These are phyloP conservation scores for Russula vinacea DNA, from an alignment of 768 basidiomycete species.

Conservation along the genomic window DNA sequence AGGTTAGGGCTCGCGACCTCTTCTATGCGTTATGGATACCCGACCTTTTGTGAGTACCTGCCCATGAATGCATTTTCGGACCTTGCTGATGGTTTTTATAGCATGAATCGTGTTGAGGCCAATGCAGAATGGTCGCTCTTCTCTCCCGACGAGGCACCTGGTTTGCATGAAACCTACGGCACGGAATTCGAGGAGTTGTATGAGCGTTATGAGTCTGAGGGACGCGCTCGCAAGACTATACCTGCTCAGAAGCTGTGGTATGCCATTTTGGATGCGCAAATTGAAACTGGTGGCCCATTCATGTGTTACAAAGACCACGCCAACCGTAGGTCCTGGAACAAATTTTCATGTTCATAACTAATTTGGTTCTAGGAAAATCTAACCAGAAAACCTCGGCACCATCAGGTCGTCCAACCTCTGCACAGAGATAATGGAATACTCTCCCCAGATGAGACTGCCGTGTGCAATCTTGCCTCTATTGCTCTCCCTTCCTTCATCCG, in stretches of 20 bases:
- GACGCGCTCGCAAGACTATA: conserved; percentile 76
- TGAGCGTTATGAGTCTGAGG: conserved; percentile 83
- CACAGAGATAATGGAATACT: conserved; percentile 99
- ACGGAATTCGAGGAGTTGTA: conserved; percentile 87
- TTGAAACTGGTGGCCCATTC: conserved; percentile 98
- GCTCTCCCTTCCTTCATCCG: conserved; percentile 90
- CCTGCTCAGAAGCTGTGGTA: conserved; percentile 99
- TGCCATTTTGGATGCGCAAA: conserved; percentile 94
- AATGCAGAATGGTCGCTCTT: conserved; percentile 91
- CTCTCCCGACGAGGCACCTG: conserved; percentile 99
- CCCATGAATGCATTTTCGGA: neutral
- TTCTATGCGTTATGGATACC: conserved; percentile 99
- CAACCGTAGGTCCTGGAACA: conserved; percentile 59
- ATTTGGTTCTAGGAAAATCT: conserved; percentile 66
- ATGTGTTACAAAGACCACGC: conserved; percentile 97
- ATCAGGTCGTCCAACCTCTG: conserved; percentile 99
- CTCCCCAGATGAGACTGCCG: conserved; percentile 93
- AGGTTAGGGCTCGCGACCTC: conserved; percentile 90
- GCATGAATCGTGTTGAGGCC: conserved; percentile 93
- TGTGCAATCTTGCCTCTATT: conserved; percentile 97
- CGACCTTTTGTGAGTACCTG: conserved; percentile 78
- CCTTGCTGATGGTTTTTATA: conserved; percentile 35
- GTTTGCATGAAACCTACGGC: conserved; percentile 84
- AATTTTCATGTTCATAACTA: conserved; percentile 4
- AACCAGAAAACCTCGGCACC: conserved; percentile 97